Conservation (phyloP, 306 rosid species). For the Castanospermum australe region DNA sequence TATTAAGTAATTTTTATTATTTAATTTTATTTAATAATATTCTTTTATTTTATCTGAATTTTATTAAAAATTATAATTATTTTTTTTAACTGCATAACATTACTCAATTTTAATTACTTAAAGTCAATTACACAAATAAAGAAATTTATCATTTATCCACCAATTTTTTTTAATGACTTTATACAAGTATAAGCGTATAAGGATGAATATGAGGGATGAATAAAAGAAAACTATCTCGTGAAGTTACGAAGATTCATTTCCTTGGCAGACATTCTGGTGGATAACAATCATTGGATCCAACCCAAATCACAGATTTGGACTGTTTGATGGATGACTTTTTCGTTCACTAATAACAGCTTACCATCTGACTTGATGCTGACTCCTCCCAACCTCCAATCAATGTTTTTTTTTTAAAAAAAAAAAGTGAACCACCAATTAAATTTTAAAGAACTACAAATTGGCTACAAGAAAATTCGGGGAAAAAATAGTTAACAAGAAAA, state of each 20-base stretch:
- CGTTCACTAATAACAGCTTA: constrained; percentile 29
- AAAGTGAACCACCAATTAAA: neutral
- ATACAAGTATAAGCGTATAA: too few relatives aligned
- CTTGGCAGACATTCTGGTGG: constrained; percentile 48
- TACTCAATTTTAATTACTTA: too few relatives aligned
- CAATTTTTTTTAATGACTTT: too few relatives aligned
- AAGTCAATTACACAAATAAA: too few relatives aligned
- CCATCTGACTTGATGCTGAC: constrained; percentile 42
- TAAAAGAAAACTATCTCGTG: neutral
- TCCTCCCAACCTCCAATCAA: constrained; percentile 20
- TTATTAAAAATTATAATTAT: too few relatives aligned
- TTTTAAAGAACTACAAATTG: neutral
- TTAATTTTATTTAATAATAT: too few relatives aligned
- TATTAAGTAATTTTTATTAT: too few relatives aligned
- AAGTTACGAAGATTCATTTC: neutral
- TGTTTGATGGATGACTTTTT: constrained; percentile 31
- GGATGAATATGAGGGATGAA: neutral
- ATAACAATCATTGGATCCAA: constrained; percentile 29
- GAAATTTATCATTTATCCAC: too few relatives aligned
- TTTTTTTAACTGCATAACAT: too few relatives aligned
- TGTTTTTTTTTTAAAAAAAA: neutral
- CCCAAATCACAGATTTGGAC: constrained; percentile 28
- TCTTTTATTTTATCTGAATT: too few relatives aligned
- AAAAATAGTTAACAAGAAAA: neutral
- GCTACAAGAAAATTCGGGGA: neutral